phyloP scores from a whole-genome alignment of 768 basidiomycete species.

The Rhizopogon sp. region DNA sequence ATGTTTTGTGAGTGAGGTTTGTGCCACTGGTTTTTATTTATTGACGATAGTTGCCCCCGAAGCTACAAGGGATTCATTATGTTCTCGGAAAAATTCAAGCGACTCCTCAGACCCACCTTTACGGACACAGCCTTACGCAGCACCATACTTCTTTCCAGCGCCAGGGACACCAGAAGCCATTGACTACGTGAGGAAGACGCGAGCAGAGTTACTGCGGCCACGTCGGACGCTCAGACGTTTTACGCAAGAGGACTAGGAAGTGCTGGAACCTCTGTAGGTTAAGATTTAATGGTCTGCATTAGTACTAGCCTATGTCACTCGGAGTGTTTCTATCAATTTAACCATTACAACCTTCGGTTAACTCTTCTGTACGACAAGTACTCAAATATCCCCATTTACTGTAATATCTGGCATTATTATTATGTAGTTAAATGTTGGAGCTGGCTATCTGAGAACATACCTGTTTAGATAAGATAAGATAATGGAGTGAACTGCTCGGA shows the following conservation, averaged over 20 bases:
- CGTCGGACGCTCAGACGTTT: not conserved
- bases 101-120: conserved; percentile 12
- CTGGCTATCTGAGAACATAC: no score
- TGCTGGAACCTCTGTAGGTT: not conserved
- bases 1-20: not conserved
- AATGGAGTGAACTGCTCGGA: not conserved
- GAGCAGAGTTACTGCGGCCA: conserved; percentile 11
- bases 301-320: no score
- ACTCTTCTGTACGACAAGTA: no score
- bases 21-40: not conserved
- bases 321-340: no score
- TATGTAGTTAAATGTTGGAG: no score
- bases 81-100: not conserved
- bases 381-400: no score
- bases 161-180: conserved; percentile 36
- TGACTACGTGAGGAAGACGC: conserved; percentile 24
- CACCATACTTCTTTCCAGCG: conserved; percentile 56
- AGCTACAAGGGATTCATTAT: not conserved
- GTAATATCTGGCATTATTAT: no score
- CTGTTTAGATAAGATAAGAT: conserved; percentile 2
- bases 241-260: not conserved
- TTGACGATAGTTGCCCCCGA: not conserved
- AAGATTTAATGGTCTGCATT: not conserved
- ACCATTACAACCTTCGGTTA: no score
- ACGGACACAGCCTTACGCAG: conserved; percentile 58